phyloP scores from a whole-genome alignment of 768 basidiomycete species.

The Lactarius hatsudake region DNA sequence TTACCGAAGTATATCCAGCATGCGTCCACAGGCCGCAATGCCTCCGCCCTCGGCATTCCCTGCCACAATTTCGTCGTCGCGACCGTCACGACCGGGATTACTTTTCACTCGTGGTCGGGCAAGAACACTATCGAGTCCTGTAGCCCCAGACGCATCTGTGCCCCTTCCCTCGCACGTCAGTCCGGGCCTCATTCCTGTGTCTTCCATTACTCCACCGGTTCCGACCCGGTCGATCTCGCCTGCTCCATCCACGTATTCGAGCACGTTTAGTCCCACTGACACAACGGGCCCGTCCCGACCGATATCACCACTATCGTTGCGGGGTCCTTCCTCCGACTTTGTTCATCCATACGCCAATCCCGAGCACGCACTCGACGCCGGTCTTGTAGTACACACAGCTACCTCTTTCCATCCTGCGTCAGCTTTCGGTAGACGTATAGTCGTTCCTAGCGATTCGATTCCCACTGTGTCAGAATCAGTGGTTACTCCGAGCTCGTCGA shows the following conservation, averaged over 20 bases:
- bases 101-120: conserved; percentile 41
- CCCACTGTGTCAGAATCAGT: conserved; percentile 34
- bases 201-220: neutral
- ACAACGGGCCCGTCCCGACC: conserved; percentile 28
- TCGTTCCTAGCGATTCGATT: conserved; percentile 22
- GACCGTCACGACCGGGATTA: conserved; percentile 42
- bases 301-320: conserved; percentile 22
- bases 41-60: conserved; percentile 50
- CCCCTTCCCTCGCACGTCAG: conserved; percentile 21
- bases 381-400: conserved; percentile 24
- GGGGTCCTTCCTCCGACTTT: conserved; percentile 33
- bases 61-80: conserved; percentile 35
- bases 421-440: conserved; percentile 29
- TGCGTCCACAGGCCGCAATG: conserved; percentile 58
- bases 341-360: conserved; percentile 83
- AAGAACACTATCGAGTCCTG: conserved; percentile 32
- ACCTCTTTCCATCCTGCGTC: conserved; percentile 35
- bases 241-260: conserved; percentile 22
- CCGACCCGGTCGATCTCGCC: conserved; percentile 22
- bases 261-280: conserved; percentile 23
- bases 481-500: conserved; percentile 33
- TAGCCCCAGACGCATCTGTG: conserved; percentile 16
- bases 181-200: conserved; percentile 12
- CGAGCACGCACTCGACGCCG: conserved; percentile 48
- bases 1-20: conserved; percentile 37